phyloP scores from a whole-genome alignment of 192 early-diverging fungal species.

The Rhizophagus sp. region DNA sequence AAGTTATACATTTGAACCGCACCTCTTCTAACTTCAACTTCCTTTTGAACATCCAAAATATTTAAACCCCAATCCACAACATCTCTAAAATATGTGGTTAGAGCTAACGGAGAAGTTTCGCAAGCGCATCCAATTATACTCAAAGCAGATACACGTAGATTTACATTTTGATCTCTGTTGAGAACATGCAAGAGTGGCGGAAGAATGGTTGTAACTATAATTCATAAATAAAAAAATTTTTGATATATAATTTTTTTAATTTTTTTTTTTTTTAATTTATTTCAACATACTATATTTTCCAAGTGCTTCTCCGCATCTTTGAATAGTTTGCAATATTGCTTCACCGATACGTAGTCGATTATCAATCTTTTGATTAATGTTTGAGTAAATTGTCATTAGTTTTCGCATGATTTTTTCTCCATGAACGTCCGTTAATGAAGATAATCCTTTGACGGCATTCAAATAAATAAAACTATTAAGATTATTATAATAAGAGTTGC shows the following conservation, averaged over 20 bases:
- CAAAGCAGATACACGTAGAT: constrained; percentile 62
- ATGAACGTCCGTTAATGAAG: constrained; percentile 80
- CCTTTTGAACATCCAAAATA: constrained; percentile 66
- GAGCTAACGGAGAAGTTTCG: constrained; percentile 69
- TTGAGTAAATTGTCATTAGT: constrained; percentile 70
- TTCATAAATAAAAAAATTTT: neutral
- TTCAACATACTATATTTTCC: constrained; percentile 58
- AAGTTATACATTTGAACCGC: neutral
- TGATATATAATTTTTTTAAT: neutral
- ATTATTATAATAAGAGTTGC: constrained; percentile 5
- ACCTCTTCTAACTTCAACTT: constrained; percentile 66
- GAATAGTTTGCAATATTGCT: constrained; percentile 83
- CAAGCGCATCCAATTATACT: constrained; percentile 67
- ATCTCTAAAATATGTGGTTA: constrained; percentile 66
- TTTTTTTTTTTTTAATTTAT: neutral
- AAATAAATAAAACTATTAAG: constrained; percentile 81
- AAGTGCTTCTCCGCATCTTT: constrained; percentile 78
- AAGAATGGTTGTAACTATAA: constrained; percentile 6
- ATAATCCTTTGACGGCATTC: constrained; percentile 87
- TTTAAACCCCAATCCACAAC: constrained; percentile 69
- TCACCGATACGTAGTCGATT: constrained; percentile 83
- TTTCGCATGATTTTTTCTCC: constrained; percentile 67
- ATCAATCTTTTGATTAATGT: constrained; percentile 53
- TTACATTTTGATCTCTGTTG: constrained; percentile 34
- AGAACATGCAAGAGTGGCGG: constrained; percentile 40